Evolutionary conservation across 169 alveolate species (phyloP).

Genomic region (Plasmodium vinckei): DNA sequence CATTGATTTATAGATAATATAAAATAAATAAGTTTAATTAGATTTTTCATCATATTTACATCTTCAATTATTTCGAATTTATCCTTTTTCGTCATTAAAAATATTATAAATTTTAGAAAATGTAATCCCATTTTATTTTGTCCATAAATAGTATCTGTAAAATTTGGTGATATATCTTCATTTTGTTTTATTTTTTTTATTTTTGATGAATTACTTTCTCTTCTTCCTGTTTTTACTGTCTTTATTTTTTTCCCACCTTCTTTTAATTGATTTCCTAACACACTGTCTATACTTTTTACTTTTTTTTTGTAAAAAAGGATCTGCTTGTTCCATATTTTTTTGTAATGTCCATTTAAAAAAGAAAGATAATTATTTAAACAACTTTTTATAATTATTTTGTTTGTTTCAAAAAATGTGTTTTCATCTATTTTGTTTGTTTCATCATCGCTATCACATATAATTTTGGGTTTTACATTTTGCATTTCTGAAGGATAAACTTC

Average conservation of each 20-base stretch:
- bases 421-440: neutral
- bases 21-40: conserved; percentile 30
- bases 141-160: neutral
- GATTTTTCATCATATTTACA: neutral
- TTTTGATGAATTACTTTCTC: neutral
- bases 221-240: neutral
- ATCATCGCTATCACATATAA: neutral
- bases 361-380: neutral
- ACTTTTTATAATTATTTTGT: neutral
- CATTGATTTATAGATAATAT: conserved; percentile 19
- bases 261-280: neutral
- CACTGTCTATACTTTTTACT: neutral
- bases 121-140: conserved; percentile 22
- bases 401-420: neutral
- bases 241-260: neutral
- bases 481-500: too few species aligned
- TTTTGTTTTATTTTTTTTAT: neutral
- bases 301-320: neutral
- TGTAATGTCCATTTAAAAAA: conserved; percentile 8
- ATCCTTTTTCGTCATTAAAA: neutral
- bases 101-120: conserved; percentile 11
- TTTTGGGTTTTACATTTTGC: too few species aligned
- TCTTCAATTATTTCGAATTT: neutral
- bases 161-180: too few species aligned
- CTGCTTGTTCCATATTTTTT: neutral